phyloP scores from a whole-genome alignment of 2,329 filamentous ascomycete genomes.

The Botrytis sinoallii region DNA sequence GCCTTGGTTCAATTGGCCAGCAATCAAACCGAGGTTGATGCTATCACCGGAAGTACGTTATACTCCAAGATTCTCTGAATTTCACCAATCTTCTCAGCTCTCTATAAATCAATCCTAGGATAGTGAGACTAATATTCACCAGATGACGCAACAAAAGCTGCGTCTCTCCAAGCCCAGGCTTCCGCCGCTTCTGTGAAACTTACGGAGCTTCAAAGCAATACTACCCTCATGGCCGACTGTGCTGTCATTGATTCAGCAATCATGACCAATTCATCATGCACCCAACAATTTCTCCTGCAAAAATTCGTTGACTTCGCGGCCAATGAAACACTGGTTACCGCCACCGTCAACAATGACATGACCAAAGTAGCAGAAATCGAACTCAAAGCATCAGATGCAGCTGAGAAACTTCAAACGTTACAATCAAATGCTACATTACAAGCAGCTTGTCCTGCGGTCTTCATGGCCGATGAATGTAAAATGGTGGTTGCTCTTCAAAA shows the following conservation, averaged over 20 bases:
- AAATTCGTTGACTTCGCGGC: slow-evolving; percentile 25
- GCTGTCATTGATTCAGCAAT: slow-evolving; percentile 36
- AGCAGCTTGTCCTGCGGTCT: slow-evolving; percentile 21
- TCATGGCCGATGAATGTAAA: slow-evolving; percentile 15
- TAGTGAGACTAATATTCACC: background rate
- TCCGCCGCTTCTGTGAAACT: slow-evolving; percentile 36
- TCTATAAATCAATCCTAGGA: background rate
- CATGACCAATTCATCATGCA: slow-evolving; percentile 21
- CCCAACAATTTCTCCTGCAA: slow-evolving; percentile 22
- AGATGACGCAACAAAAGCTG: slow-evolving; percentile 40
- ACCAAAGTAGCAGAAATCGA: slow-evolving; percentile 22
- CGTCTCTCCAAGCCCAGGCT: slow-evolving; percentile 41
- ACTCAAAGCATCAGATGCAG: slow-evolving; percentile 20
- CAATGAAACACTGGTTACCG: slow-evolving; percentile 21
- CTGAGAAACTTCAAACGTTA: slow-evolving; percentile 17
- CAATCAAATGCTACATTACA: slow-evolving; percentile 26
- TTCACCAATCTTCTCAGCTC: background rate
- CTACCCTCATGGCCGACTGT: slow-evolving; percentile 40
- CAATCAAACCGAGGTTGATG: slow-evolving; percentile 40
- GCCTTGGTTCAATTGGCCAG: slow-evolving; percentile 36
- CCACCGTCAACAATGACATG: slow-evolving; percentile 21
- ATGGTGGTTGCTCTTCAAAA: slow-evolving; percentile 4
- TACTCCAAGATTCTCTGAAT: no score
- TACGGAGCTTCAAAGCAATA: slow-evolving; percentile 38
- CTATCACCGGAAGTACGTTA: slow-evolving; percentile 32